Conservation (phyloP, 805 yeast species). For the Yarrowia yakushimensis region DNA sequence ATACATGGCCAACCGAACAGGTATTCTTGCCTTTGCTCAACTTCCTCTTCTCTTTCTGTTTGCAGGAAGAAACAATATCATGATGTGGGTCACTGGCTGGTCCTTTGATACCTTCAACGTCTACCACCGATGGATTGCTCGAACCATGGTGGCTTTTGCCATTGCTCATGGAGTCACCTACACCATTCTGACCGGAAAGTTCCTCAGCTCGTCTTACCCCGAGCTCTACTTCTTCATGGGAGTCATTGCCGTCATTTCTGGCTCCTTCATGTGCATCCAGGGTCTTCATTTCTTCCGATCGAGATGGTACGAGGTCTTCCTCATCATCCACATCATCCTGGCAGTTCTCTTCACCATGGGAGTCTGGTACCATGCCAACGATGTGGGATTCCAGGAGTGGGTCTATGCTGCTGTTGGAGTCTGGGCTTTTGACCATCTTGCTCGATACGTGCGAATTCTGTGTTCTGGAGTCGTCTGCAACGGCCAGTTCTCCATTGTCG, state of each 20-base stretch:
- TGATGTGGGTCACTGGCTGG: constrained; percentile 60
- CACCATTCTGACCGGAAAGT: constrained; percentile 16
- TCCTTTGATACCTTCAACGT: constrained; percentile 56
- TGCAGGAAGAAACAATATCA: constrained; percentile 70
- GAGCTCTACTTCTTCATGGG: constrained; percentile 34
- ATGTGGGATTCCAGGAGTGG: constrained; percentile 54
- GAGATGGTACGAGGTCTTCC: constrained; percentile 54
- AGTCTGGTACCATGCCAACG: constrained; percentile 53
- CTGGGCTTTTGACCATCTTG: constrained; percentile 64
- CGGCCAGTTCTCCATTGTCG: constrained; percentile 48
- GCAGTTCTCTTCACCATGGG: constrained; percentile 55
- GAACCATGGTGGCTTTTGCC: constrained; percentile 44
- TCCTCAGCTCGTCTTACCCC: constrained; percentile 30
- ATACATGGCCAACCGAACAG: constrained; percentile 52
- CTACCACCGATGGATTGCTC: constrained; percentile 56
- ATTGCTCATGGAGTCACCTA: constrained; percentile 51
- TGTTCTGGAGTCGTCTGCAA: constrained; percentile 51
- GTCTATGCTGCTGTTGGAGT: constrained; percentile 53
- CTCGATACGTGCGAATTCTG: constrained; percentile 53
- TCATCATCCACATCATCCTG: constrained; percentile 52
- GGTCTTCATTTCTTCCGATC: constrained; percentile 48
- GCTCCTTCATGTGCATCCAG: constrained; percentile 43
- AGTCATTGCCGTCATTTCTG: constrained; percentile 39
- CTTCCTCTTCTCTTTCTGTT: constrained; percentile 43
- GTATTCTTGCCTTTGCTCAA: constrained; percentile 46